These are phyloP conservation scores for Bruguiera parviflora DNA, from an alignment of 345 rosid species.

Conservation along the genomic window DNA sequence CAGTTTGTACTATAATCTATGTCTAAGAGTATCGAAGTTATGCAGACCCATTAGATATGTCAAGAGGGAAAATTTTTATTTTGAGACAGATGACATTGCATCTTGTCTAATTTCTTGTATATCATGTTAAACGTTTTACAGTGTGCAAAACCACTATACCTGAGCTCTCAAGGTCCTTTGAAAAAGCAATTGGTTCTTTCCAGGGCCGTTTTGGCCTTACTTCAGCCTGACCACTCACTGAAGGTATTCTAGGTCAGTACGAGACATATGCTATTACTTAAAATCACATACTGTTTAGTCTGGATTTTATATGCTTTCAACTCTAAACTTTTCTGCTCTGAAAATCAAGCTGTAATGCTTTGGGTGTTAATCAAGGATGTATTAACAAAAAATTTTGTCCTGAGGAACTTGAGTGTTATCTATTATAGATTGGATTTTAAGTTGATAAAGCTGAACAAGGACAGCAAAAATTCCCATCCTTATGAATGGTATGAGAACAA, in stretches of 20 bases:
- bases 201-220: slow-evolving; percentile 38
- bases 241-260: not conserved
- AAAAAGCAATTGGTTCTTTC: slow-evolving; percentile 37
- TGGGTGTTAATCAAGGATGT: too few species aligned
- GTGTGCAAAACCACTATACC: slow-evolving; percentile 49
- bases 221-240: slow-evolving; percentile 16
- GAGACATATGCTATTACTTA: too few species aligned
- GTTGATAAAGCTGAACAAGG: too few species aligned
- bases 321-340: too few species aligned
- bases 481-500: too few species aligned
- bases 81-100: not conserved
- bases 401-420: too few species aligned
- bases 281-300: too few species aligned
- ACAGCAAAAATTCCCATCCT: too few species aligned
- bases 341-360: too few species aligned
- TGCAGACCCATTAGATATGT: not conserved
- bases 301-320: too few species aligned
- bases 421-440: too few species aligned
- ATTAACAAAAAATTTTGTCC: too few species aligned
- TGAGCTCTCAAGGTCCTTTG: slow-evolving; percentile 43
- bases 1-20: not conserved
- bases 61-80: not conserved
- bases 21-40: not conserved
- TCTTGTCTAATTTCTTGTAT: not conserved
- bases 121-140: slow-evolving; percentile 17